Evolutionary conservation across 176 grass and related monocot genomes (phyloP), one percentile per base, ranked within the genome.

Genomic region (Carex littledalei): DNA sequence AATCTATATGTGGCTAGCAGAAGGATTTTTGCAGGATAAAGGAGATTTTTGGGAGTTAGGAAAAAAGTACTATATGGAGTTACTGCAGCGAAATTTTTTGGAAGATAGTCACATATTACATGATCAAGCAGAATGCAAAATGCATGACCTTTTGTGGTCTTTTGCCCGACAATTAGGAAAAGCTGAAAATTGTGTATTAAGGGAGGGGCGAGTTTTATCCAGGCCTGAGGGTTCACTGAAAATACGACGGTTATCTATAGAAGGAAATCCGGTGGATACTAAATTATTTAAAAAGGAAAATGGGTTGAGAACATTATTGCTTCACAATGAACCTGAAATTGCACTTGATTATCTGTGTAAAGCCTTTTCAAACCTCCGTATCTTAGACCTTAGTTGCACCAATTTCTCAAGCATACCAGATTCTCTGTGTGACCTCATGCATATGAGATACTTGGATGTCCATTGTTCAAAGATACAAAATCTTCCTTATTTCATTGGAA

Each of bases 31-130:
- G 24, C 24, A 84, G 29, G 60, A 8, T 14, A 35, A 78, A 20
- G 81, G 20, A 31, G 55, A 18, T 15, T 29, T 52, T 2, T 29
- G 35, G 53, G 67, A 87, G 20, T 60, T 68, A 18, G 87, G 63
- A 11, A 80, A 18, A 50, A 58, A 54, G 4, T 88, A 79, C 39
- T 88, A 79, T 3, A 0, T 79, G 0, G 87, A 94, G 29, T 13
- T 94, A 58, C 74, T 91, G 26, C 26, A 9, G 0, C 81, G 89
- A 2, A 91, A 89, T 10, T 64, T 94, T 7, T 80, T 94, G 34
- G 84, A 86, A 20, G 74, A 1, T 35, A 29, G 0, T 6, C 0
- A 3, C 11, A 15, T 1, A 6, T 14, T 56, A 1, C 35, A 68
- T 68, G 0, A 78, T 31, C 45, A 56, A 12, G 4, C 2, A 3